Conservation (phyloP, 305 asterid species). For the Ruellia speciosa region DNA sequence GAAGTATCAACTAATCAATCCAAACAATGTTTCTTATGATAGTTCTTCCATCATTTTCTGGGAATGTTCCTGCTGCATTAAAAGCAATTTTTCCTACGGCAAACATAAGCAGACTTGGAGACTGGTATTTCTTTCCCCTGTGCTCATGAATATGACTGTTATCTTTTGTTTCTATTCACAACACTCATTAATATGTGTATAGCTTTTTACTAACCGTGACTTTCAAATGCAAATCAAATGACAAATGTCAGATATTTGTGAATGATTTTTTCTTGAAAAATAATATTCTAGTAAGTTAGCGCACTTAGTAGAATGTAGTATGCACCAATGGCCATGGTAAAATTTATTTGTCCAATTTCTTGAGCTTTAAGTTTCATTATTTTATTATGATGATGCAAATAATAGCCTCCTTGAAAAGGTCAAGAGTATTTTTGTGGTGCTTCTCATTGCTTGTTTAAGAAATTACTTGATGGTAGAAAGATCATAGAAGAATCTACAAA, state of each 20-base stretch:
- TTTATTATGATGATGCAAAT: no score
- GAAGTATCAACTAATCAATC: constrained; percentile 14
- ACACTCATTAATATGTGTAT: neutral
- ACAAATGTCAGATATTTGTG: neutral
- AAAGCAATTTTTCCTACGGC: constrained; percentile 71
- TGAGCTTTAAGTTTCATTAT: no score
- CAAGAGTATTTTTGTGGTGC: no score
- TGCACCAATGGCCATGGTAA: no score
- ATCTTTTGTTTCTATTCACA: neutral
- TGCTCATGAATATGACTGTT: neutral
- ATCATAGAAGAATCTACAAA: neutral
- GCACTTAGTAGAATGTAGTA: neutral
- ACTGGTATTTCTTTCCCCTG: constrained; percentile 52
- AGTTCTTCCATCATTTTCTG: constrained; percentile 98
- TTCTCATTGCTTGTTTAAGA: no score
- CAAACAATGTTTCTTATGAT: constrained; percentile 19
- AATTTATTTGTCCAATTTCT: no score
- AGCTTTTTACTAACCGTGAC: no score
- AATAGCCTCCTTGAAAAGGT: no score
- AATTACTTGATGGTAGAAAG: neutral
- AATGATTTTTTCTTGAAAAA: constrained; percentile 3
- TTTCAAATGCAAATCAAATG: neutral
- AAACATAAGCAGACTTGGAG: constrained; percentile 81
- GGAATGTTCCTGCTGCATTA: constrained; percentile 91
- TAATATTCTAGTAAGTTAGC: neutral